Percentiles rank a stretch among this genome's conserved stretches.
Evolutionary conservation across 192 early-diverging fungal genomes (phyloP).

Genomic region (Phycomyces nitens): DNA sequence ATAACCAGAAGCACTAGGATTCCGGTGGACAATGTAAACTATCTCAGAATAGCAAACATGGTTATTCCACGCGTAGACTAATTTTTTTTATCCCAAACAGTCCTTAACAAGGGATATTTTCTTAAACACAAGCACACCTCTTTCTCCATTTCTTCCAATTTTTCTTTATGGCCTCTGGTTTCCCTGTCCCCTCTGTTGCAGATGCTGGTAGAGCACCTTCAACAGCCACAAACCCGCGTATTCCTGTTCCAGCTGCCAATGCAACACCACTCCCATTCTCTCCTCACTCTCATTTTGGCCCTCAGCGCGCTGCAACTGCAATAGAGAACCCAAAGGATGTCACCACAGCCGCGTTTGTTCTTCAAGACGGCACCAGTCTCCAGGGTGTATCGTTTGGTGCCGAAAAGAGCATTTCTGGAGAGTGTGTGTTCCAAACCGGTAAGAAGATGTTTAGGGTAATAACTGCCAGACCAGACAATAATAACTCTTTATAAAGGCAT

Average conservation of each 20-base stretch:
- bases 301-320: conserved; percentile 34
- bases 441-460: neutral
- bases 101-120: too few species aligned
- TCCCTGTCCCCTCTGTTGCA: conserved; percentile 13
- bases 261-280: conserved; percentile 21
- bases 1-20: too few species aligned
- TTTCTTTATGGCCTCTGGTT: neutral
- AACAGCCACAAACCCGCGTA: conserved; percentile 1
- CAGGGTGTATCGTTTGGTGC: conserved; percentile 94
- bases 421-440: conserved; percentile 99
- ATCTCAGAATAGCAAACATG: too few species aligned
- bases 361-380: conserved; percentile 82
- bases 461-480: neutral
- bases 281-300: conserved; percentile 34
- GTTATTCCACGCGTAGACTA: too few species aligned
- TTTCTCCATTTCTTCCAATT: too few species aligned
- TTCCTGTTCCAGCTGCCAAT: conserved; percentile 33
- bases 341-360: conserved; percentile 63
- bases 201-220: conserved; percentile 25
- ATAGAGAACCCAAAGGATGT: conserved; percentile 32
- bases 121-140: too few species aligned
- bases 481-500: conserved; percentile 54
- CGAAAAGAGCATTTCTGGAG: conserved; percentile 84
- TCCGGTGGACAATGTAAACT: too few species aligned
- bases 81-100: too few species aligned